Evolutionary conservation across 1,284 basidiomycete genomes (phyloP).

Genomic region (Vanrija sp.): DNA sequence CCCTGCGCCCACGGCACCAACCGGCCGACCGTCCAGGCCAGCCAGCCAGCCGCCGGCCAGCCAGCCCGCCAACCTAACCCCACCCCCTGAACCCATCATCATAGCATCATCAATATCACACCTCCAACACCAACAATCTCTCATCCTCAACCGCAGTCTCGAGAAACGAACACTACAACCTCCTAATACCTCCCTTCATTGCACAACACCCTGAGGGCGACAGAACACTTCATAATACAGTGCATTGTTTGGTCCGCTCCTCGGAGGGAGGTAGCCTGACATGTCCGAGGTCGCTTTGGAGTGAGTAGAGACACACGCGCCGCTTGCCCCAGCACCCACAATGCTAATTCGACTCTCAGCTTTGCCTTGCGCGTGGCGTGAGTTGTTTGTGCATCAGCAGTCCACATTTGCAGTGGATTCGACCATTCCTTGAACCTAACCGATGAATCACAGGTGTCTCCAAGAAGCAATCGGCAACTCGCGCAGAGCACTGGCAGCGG

Average conservation of each 20-base stretch:
- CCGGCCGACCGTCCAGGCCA: too few relatives aligned
- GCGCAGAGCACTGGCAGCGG: conserved; percentile 1
- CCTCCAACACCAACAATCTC: too few relatives aligned
- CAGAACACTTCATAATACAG: background rate
- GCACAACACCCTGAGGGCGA: too few relatives aligned
- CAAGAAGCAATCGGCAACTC: conserved; percentile 20
- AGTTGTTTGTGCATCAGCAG: conserved; percentile 5
- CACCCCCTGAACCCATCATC: too few relatives aligned
- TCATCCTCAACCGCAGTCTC: too few relatives aligned
- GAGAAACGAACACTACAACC: too few relatives aligned
- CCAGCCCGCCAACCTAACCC: too few relatives aligned
- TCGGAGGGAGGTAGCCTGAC: conserved; percentile 25
- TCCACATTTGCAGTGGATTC: background rate
- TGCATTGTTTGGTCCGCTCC: conserved; percentile 61
- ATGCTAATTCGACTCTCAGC: conserved; percentile 8
- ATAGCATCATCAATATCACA: too few relatives aligned
- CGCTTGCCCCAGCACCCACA: background rate
- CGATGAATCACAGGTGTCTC: conserved; percentile 18
- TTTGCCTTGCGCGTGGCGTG: conserved; percentile 39
- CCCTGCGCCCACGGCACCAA: too few relatives aligned
- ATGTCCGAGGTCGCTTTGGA: conserved; percentile 1
- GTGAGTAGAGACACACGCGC: background rate
- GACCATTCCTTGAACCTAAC: conserved; percentile 1
- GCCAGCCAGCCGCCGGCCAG: too few relatives aligned
- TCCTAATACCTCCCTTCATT: too few relatives aligned